These are phyloP conservation scores for Lepidium sativum DNA, from an alignment of 345 rosid species.

Conservation along the genomic window DNA sequence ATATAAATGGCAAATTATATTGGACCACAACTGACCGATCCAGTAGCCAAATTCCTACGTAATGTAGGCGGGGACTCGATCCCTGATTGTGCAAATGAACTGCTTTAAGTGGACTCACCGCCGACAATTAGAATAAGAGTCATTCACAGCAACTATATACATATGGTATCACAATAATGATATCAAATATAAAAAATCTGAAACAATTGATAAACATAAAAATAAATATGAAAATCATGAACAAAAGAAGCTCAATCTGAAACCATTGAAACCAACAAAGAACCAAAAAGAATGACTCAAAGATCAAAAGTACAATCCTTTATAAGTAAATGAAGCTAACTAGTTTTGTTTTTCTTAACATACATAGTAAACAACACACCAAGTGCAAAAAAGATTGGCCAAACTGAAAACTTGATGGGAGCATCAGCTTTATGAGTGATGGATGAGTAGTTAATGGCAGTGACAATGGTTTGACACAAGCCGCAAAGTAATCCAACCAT, in stretches of 20 bases:
- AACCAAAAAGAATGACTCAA: background rate
- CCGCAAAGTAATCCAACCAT: constrained; percentile 15
- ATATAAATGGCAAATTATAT: no score
- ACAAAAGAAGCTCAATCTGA: background rate
- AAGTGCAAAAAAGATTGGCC: constrained; percentile 24
- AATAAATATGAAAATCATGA: background rate
- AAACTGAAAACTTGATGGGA: constrained; percentile 10
- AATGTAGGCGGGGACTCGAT: no score
- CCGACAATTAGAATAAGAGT: no score
- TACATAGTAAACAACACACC: constrained; percentile 8
- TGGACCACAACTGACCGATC: no score
- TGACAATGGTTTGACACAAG: constrained; percentile 10
- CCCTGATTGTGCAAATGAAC: no score
- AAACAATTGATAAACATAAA: background rate
- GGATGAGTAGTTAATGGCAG: constrained; percentile 7
- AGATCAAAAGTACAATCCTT: no score
- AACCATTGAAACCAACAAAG: background rate
- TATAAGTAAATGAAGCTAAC: background rate
- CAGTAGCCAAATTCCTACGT: no score
- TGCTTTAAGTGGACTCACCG: no score
- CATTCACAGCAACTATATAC: no score
- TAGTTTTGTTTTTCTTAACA: background rate
- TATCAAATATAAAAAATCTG: background rate
- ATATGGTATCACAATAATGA: background rate
- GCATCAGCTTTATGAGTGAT: background rate